These are phyloP conservation scores for Yamadazyma ubonensis DNA, from an alignment of 805 yeast species.

Conservation along the genomic window DNA sequence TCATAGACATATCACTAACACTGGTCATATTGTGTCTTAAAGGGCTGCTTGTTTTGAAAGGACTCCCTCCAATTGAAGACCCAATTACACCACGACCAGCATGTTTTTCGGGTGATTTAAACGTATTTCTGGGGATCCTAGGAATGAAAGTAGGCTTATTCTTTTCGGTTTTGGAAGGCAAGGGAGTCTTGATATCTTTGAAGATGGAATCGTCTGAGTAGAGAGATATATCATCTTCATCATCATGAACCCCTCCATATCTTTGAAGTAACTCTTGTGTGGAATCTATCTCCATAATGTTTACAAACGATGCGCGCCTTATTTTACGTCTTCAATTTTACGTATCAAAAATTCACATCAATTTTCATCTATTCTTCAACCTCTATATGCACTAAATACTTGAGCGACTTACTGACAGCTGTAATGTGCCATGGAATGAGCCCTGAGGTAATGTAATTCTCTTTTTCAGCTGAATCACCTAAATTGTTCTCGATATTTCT, in stretches of 20 bases:
- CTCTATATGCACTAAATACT: slow-evolving; percentile 55
- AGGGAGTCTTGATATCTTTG: slow-evolving; percentile 7
- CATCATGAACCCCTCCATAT: slow-evolving; percentile 3
- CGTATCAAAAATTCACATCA: background rate
- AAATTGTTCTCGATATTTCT: slow-evolving; percentile 17
- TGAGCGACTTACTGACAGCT: slow-evolving; percentile 63
- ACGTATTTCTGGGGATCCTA: background rate
- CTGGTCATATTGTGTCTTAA: slow-evolving; percentile 4
- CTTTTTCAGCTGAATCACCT: slow-evolving; percentile 3
- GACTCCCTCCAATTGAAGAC: slow-evolving; percentile 7
- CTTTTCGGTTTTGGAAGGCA: slow-evolving; percentile 5
- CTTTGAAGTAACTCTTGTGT: slow-evolving; percentile 8
- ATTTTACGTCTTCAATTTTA: background rate
- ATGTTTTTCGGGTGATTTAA: slow-evolving; percentile 1
- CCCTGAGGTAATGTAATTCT: slow-evolving; percentile 20
- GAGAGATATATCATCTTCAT: slow-evolving; percentile 12
- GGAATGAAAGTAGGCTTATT: slow-evolving; percentile 9
- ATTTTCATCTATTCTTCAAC: slow-evolving; percentile 35
- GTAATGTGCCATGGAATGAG: slow-evolving; percentile 73
- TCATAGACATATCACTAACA: slow-evolving; percentile 7
- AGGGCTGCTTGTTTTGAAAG: no score
- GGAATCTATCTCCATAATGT: slow-evolving; percentile 9
- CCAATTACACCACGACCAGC: background rate
- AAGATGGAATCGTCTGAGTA: slow-evolving; percentile 18
- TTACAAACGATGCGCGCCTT: slow-evolving; percentile 9